A percentile compares a stretch with the other conserved stretches of the same genome.
These are phyloP conservation scores for Agrocybe pediades DNA, from an alignment of 768 basidiomycete genomes.

Conservation along the genomic window DNA sequence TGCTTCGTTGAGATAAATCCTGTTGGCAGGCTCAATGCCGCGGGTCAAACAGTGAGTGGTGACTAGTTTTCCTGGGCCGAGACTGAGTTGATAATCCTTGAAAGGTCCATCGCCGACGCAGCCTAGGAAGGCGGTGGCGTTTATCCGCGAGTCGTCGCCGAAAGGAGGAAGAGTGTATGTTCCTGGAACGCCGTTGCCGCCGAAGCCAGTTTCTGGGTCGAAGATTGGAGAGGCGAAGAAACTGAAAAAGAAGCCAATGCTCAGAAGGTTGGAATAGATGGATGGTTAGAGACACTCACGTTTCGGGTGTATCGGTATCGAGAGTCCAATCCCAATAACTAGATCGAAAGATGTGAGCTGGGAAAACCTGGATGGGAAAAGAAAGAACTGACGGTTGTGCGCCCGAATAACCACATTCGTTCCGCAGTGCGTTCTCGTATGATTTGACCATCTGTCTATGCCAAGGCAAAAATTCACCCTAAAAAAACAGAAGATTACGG, in stretches of 20 bases:
- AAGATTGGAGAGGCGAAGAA: conserved; percentile 34
- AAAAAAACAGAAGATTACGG: background rate
- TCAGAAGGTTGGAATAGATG: background rate
- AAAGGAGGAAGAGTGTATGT: conserved; percentile 25
- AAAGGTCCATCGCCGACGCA: conserved; percentile 37
- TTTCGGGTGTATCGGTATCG: conserved; percentile 23
- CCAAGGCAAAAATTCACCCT: conserved; percentile 41
- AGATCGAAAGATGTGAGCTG: background rate
- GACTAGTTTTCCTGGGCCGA: conserved; percentile 34
- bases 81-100: conserved; percentile 26
- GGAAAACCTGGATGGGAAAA: background rate
- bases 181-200: conserved; percentile 33
- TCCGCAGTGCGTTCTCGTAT: conserved; percentile 32
- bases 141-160: conserved; percentile 11
- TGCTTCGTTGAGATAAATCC: conserved; percentile 18
- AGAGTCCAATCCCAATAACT: conserved; percentile 45
- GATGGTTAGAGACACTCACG: conserved; percentile 10
- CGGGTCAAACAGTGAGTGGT: conserved; percentile 37
- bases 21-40: conserved; percentile 27
- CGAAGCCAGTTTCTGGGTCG: conserved; percentile 37
- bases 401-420: conserved; percentile 37
- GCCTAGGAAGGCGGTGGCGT: conserved; percentile 10
- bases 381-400: conserved; percentile 29
- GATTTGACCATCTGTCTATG: conserved; percentile 31
- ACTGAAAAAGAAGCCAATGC: conserved; percentile 17